Conservation (phyloP, 2,329 filamentous ascomycete genomes). For the Botryosphaeria dothidea region DNA sequence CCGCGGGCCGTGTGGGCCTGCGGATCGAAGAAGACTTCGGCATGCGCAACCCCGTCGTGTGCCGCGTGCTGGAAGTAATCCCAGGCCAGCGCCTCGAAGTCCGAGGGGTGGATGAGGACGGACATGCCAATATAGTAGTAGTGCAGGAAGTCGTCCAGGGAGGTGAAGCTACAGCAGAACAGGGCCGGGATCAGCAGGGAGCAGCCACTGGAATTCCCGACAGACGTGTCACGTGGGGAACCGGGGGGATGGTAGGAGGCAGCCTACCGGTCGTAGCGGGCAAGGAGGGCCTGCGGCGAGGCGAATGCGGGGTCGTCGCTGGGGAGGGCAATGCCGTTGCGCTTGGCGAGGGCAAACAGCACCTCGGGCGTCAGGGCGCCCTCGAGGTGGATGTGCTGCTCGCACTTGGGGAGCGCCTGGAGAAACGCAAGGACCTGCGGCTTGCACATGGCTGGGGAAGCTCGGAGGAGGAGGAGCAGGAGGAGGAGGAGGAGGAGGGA, state of each 20-base stretch:
- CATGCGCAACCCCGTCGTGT: constrained; percentile 67
- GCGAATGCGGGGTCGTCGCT: constrained; percentile 62
- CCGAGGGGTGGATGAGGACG: constrained; percentile 63
- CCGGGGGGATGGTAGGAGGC: background rate
- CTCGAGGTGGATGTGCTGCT: constrained; percentile 80
- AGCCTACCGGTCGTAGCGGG: constrained; percentile 58
- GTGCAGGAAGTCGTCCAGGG: constrained; percentile 74
- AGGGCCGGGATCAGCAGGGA: constrained; percentile 1
- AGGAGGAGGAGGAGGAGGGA: background rate
- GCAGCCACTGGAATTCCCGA: constrained; percentile 1
- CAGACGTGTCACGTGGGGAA: background rate
- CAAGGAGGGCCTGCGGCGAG: constrained; percentile 59
- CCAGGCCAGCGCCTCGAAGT: constrained; percentile 73
- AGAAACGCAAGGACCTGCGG: constrained; percentile 61
- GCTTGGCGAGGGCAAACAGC: constrained; percentile 67
- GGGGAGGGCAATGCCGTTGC: constrained; percentile 64
- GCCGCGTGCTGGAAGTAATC: constrained; percentile 69
- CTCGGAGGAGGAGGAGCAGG: background rate
- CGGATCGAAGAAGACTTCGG: constrained; percentile 80
- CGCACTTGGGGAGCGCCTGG: constrained; percentile 70
- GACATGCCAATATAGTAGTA: constrained; percentile 79
- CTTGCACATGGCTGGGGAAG: constrained; percentile 54
- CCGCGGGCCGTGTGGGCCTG: constrained; percentile 70
- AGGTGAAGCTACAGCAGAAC: constrained; percentile 54
- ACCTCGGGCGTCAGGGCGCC: constrained; percentile 70